Evolutionary conservation across 2,329 filamentous ascomycete genomes (phyloP), one percentile per base, ranked within the genome.

Genomic region (Fusarium tupiense): DNA sequence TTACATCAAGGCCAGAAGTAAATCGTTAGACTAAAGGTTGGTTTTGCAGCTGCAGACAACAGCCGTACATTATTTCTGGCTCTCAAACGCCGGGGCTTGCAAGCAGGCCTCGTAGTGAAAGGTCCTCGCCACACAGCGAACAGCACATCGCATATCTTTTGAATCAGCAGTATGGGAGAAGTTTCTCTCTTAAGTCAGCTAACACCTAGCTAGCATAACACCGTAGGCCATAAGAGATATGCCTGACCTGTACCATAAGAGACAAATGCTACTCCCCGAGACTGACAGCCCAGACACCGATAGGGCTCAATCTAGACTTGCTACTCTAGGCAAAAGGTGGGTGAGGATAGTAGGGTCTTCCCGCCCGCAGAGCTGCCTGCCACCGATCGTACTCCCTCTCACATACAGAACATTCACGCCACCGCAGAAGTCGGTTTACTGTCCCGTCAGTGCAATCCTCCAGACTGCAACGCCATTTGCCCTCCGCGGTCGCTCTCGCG

Each of bases 21-120:
- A 5, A n/a, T 50, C 3, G 3, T n/a, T 33, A 1, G 5, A 50
- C 31, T 19, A 5, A 8, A 33, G 8, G 16, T 19, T n/a, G 7
- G 1, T 5, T 2, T 17, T 50, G 16, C 4, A 13, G 22, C 3
- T 4, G 3, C 3, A 31, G 3, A 19, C 11, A 50, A 33, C 16
- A n/a, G 22, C 22, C 22, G 22, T 33, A n/a, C 3, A 33, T 14
- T 8, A 12, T 19, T 7, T 10, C 0, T 19, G 8, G 3, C 29
- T 9, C 47, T n/a, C 8, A 5, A n/a, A 19, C 16, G 5, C n/a
- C 11, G 1, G 3, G 16, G 5, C 3, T 19, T 19, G n/a, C 0
- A 13, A 4, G 8, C 29, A 3, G 14, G 8, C 47, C 16, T 13
- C 11, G 8, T 1, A 33, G 8, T 5, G 8, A 14, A 14, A 19